phyloP scores from a whole-genome alignment of 164 flowering plant species.

The Liquidambar formosana region DNA sequence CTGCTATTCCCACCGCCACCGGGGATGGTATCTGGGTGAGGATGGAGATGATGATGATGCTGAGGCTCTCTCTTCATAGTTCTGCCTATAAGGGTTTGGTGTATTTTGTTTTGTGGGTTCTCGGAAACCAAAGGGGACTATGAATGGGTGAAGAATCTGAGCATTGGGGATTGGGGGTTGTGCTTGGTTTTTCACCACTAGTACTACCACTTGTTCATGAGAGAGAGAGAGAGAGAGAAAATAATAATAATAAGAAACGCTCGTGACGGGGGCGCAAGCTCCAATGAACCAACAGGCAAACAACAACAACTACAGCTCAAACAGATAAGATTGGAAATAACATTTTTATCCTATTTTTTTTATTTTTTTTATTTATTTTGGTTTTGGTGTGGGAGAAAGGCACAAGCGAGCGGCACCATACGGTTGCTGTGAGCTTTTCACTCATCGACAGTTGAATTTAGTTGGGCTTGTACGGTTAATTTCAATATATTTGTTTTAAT shows the following conservation, averaged over 20 bases:
- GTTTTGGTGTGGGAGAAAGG: not conserved
- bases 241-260: not conserved
- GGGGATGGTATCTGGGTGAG: not conserved
- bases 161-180: conserved; percentile 27
- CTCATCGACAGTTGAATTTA: no score
- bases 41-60: conserved; percentile 6
- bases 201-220: conserved; percentile 11
- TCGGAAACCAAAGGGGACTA: conserved; percentile 3
- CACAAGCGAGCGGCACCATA: not conserved
- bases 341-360: not conserved
- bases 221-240: not conserved
- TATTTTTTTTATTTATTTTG: not conserved
- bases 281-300: conserved; percentile 20
- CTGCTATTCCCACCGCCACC: not conserved
- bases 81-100: not conserved
- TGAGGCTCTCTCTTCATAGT: conserved; percentile 12
- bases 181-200: conserved; percentile 18
- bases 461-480: no score
- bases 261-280: conserved; percentile 29
- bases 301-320: conserved; percentile 21
- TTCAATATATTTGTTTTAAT: no score
- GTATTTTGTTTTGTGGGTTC: not conserved
- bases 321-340: conserved; percentile 16
- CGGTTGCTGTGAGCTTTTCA: no score
- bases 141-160: conserved; percentile 27